Conservation (phyloP, 2,329 filamentous ascomycete species). For the Corniculantispora saksenae region DNA sequence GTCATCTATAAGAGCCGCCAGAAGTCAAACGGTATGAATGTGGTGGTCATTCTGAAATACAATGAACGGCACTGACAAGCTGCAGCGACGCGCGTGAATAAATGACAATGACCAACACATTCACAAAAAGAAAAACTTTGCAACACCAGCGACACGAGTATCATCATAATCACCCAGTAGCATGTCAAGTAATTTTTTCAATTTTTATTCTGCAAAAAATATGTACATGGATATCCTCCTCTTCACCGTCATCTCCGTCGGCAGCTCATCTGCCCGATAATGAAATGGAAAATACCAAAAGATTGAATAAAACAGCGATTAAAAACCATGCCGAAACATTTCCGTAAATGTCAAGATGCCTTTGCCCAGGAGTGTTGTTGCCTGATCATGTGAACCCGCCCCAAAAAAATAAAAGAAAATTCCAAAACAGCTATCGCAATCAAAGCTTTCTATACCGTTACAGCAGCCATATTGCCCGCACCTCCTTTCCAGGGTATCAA, state of each 20-base stretch:
- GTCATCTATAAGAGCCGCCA: constrained; percentile 42
- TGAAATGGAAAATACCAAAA: background rate
- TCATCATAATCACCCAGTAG: background rate
- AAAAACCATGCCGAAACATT: constrained; percentile 1
- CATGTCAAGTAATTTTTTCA: background rate
- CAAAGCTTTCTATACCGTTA: constrained; percentile 3
- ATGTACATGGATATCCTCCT: background rate
- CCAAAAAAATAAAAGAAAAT: background rate
- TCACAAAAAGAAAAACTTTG: no score
- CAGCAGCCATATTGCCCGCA: background rate
- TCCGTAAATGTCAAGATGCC: constrained; percentile 1
- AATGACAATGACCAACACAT: no score
- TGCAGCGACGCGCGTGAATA: constrained; percentile 1
- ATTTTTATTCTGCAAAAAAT: background rate
- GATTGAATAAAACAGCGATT: background rate
- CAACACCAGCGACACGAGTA: background rate
- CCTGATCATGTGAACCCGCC: background rate
- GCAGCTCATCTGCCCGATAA: no score
- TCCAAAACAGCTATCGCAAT: background rate
- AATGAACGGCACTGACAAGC: background rate
- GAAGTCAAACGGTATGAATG: constrained; percentile 34
- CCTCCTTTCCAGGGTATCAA: background rate
- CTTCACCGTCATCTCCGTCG: no score
- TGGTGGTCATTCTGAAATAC: background rate
- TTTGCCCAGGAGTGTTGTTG: background rate